Evolutionary conservation across 371 early-diverging fungal species (phyloP).

Genomic region (Syncephalis fuscata): DNA sequence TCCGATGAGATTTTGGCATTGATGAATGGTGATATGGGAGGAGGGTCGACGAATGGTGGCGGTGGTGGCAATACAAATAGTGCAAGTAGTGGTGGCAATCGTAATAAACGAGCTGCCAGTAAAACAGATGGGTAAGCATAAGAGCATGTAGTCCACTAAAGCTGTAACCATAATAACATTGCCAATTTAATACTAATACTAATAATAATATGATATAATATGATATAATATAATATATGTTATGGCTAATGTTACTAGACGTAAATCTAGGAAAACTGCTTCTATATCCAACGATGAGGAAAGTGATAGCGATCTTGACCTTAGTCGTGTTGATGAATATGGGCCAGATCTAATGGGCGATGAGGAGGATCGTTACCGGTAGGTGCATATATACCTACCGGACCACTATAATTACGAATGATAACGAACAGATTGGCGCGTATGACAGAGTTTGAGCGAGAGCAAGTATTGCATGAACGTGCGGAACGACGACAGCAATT

Average conservation of each 20-base stretch:
- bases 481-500: slow-evolving; percentile 21
- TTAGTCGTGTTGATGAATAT: slow-evolving; percentile 47
- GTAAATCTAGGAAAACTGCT: slow-evolving; percentile 1
- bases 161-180: no score
- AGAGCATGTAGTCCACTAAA: no score
- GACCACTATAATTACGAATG: no score
- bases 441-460: slow-evolving; percentile 58
- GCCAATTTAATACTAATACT: no score
- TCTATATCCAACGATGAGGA: slow-evolving; percentile 20
- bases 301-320: slow-evolving; percentile 26
- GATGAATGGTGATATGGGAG: not conserved
- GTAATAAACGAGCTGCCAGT: no score
- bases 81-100: no score
- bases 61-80: not conserved
- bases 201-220: no score
- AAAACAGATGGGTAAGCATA: no score
- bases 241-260: no score
- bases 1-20: not conserved
- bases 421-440: slow-evolving; percentile 24
- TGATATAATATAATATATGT: no score
- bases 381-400: not conserved
- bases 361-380: slow-evolving; percentile 46
- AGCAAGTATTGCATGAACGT: slow-evolving; percentile 56
- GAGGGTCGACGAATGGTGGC: not conserved
- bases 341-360: slow-evolving; percentile 60